Evolutionary conservation across 805 yeast genomes (phyloP), one percentile per base, ranked within the genome.

Genomic region (Saccharomyces kudriavzevii): DNA sequence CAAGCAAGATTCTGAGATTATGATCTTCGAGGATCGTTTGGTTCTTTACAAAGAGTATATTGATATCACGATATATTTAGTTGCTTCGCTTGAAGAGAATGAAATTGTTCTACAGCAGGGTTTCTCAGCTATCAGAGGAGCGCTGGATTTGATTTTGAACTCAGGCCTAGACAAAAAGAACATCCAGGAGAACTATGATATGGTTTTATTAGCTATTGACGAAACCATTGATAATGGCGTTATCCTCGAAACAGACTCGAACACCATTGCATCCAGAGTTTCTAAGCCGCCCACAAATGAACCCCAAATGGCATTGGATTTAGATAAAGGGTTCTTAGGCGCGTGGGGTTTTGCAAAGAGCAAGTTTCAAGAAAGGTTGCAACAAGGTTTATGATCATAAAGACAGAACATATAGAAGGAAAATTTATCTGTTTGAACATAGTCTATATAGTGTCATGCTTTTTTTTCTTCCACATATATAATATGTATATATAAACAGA

Each of bases 181-280:
- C 2, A 74, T 92, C 48, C 79, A 84, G 62, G 96, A 88, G 59
- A 81, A 85, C 67, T 94, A 85, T 67, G 99, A 94, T 70, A 77
- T 88, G 76, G 85, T 90, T 40, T 77, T 89, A 47, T 78, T 94
- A 68, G 88, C 95, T 3, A 80, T 91, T 47, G 99, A 94, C 70
- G 98, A 94, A 72, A 79, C 95, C 9, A 77, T 94, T 49, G 99
- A 94, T 67, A 96, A 91, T 67, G 99, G 98, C 45, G 82, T 94
- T 58, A 83, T 94, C 53, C 77, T 94, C 60, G 97, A 94, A 70
- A 85, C 90, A 27, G 97, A 94, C 64, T 83, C 96, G 4, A 81
- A 85, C 35, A 83, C 88, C 45, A 87, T 94, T 61, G 91, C 92
- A 2, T 81, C 95, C 14, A 81, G 99, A 72, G 96, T 91, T 26